These are phyloP conservation scores for Leishmania martiniquensis DNA, from an alignment of 208 protist species.

Conservation along the genomic window DNA sequence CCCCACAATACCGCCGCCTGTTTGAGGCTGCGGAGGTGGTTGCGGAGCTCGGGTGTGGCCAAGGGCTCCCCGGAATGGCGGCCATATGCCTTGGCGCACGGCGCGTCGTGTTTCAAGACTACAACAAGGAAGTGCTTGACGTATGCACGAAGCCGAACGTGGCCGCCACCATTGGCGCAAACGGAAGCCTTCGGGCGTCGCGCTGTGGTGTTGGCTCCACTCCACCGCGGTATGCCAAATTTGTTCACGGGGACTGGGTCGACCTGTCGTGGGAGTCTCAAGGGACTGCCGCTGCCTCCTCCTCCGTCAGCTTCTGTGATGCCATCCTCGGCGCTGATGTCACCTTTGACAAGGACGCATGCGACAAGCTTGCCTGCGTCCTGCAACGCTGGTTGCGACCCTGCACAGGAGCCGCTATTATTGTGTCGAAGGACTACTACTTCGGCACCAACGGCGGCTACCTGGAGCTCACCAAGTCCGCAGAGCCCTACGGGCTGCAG, in stretches of 20 bases:
- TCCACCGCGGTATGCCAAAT: conserved; percentile 42
- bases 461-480: conserved; percentile 53
- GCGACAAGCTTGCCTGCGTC: conserved; percentile 67
- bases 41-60: conserved; percentile 83
- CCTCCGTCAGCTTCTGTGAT: conserved; percentile 25
- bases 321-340: conserved; percentile 85
- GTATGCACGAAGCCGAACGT: conserved; percentile 82
- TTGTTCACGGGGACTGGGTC: conserved; percentile 83
- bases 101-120: conserved; percentile 78
- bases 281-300: background rate
- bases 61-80: conserved; percentile 70
- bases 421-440: conserved; percentile 91
- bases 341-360: conserved; percentile 85
- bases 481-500: conserved; percentile 34
- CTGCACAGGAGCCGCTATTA: conserved; percentile 46
- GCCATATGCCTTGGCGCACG: conserved; percentile 66
- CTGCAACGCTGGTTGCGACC: conserved; percentile 68
- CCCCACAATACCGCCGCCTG: conserved; percentile 24
- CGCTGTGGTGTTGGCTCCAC: background rate
- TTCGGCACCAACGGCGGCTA: conserved; percentile 88
- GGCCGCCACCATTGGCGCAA: conserved; percentile 44
- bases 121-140: conserved; percentile 85
- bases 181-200: background rate
- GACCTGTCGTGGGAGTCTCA: conserved; percentile 41
- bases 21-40: conserved; percentile 31